A percentile compares a stretch with the other conserved stretches of the same genome.
phyloP scores from a whole-genome alignment of 768 basidiomycete species.

The Hysterangium stoloniferum region DNA sequence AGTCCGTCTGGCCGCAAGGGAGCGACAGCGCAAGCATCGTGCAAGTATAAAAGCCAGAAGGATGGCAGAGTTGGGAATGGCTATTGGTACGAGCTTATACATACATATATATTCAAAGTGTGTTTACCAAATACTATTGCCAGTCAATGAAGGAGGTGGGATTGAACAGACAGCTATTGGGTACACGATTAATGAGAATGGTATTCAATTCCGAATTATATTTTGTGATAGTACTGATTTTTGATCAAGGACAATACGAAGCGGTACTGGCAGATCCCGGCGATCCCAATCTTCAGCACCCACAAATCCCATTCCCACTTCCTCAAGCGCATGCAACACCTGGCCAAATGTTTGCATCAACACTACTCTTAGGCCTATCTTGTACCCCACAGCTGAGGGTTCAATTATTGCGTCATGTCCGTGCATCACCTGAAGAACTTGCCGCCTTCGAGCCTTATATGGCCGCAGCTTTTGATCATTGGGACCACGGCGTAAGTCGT shows the following conservation, averaged over 20 bases:
- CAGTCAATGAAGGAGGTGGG: constrained; percentile 7
- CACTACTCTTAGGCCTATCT: constrained; percentile 67
- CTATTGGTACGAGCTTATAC: constrained; percentile 46
- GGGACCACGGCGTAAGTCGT: constrained; percentile 67
- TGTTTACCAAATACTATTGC: constrained; percentile 26
- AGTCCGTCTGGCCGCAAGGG: constrained; percentile 68
- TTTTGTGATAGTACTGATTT: constrained; percentile 31
- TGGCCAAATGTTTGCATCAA: constrained; percentile 76
- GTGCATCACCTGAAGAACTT: constrained; percentile 74
- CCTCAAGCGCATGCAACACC: constrained; percentile 39
- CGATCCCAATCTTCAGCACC: constrained; percentile 25
- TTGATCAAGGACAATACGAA: constrained; percentile 30
- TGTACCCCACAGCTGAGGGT: constrained; percentile 68
- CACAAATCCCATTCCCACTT: constrained; percentile 47
- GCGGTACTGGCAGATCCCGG: constrained; percentile 23
- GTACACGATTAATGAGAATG: constrained; percentile 45
- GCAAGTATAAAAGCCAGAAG: constrained; percentile 70
- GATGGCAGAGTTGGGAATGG: constrained; percentile 70
- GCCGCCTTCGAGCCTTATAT: constrained; percentile 72
- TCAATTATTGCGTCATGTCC: constrained; percentile 62
- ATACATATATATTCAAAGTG: constrained; percentile 9
- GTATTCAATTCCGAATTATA: constrained; percentile 32
- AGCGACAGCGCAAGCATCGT: constrained; percentile 79
- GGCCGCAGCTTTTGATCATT: constrained; percentile 80
- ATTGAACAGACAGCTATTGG: constrained; percentile 10